Conservation (phyloP, 106 monocot genomes). For the Dioscorea alata region DNA sequence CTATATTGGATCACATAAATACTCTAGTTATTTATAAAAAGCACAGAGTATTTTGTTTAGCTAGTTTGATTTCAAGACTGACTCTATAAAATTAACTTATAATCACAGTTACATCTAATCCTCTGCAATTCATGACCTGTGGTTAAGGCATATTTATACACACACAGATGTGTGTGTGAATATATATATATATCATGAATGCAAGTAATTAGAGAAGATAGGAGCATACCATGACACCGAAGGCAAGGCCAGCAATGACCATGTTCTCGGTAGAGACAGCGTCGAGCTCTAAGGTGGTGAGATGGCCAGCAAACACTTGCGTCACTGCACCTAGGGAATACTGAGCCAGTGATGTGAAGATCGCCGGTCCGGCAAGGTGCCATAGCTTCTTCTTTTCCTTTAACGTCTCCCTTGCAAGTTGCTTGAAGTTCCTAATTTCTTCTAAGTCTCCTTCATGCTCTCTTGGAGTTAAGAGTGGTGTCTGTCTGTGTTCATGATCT, state of each 20-base stretch:
- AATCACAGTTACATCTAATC: no score
- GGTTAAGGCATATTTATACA: no score
- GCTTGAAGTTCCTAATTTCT: not conserved
- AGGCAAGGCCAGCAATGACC: conserved; percentile 34
- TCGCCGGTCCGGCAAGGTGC: conserved; percentile 31
- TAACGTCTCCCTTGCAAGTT: not conserved
- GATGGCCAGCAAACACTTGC: conserved; percentile 28
- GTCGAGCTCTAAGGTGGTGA: conserved; percentile 37
- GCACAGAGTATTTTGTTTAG: no score
- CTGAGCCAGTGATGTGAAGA: conserved; percentile 23
- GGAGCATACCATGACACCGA: conserved; percentile 29
- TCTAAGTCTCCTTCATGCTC: not conserved
- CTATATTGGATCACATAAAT: no score
- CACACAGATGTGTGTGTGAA: not conserved
- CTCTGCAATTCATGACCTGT: not conserved
- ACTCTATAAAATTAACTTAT: no score
- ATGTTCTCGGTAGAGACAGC: conserved; percentile 32
- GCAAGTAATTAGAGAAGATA: not conserved
- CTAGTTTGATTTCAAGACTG: no score
- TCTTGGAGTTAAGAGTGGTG: not conserved
- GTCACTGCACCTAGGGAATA: conserved; percentile 33
- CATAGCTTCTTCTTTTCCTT: conserved; percentile 20
- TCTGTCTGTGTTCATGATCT: not conserved
- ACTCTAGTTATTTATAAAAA: no score
- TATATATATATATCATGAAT: not conserved